Base-by-base conservation (phyloP, 495 filamentous ascomycete genomes). In the Viridothelium virens region DNA sequence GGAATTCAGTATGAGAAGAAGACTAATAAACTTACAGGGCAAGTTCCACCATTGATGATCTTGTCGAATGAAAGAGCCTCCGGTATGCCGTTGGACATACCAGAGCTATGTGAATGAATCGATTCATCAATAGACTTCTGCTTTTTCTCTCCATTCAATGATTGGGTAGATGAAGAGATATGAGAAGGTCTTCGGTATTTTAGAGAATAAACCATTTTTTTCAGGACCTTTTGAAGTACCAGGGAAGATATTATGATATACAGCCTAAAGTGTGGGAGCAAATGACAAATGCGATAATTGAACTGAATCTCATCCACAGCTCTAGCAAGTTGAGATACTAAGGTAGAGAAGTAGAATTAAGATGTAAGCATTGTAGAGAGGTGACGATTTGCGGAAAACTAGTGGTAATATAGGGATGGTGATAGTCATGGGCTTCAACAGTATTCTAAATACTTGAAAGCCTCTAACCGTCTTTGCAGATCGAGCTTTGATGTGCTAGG, bases 41-140 rank as follows among this genome's bases (percentile, higher is more conserved):
- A 89, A 25, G 86, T 85, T n/a, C 85, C 86, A n/a, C 86, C 87
- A 47, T 78, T 73, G 33, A 91, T 82, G 69, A 92, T 89, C 31
- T 78, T 80, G 67, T 91, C 89, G 70, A 92, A 91, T 2, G 85
- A 81, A 39, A 91, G 80, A 7, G 86, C 84, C 18, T 82, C 76
- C 7, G 89, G 89, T 68, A 92, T 88, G 14, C 86, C 85, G 68
- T 74, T 44, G 36, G 74, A 76, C 73, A 76, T 73, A 59, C 74
- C 71, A 18, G 74, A 75, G 65, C 65, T 74, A 38, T 72, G 68
- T n/a, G 77, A 78, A 2, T 39, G 68, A 64, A 78, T 68, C 0
- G 78, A 80, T 47, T 74, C 77, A 70, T 78, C 63, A 68, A 76
- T 70, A 37, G 75, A 76, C 25, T 71, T 72, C 56, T 71, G 66